Conservation (phyloP, 2,329 filamentous ascomycete genomes). For the Neurospora sp. region DNA sequence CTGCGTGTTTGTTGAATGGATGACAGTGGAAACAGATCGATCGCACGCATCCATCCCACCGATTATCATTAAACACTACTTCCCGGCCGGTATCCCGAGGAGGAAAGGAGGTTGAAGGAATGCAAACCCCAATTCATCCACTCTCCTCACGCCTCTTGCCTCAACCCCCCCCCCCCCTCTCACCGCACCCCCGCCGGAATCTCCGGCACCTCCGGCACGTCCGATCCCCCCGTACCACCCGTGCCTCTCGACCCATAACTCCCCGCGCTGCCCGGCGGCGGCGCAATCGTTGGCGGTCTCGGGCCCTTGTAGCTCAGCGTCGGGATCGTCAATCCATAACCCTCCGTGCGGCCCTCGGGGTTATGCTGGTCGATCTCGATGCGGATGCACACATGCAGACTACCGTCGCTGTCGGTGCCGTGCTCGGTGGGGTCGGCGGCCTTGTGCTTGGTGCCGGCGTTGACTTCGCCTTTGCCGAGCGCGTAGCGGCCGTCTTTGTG, state of each 20-base stretch:
- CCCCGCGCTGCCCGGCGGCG: slow-evolving; percentile 2
- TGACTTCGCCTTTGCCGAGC: slow-evolving; percentile 67
- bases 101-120: neutral
- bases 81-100: neutral
- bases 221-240: neutral
- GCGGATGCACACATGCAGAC: slow-evolving; percentile 74
- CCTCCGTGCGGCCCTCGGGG: slow-evolving; percentile 65
- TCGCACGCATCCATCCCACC: neutral
- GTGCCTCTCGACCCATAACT: neutral
- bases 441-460: slow-evolving; percentile 67
- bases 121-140: neutral
- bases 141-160: neutral
- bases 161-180: neutral
- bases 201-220: neutral
- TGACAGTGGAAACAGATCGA: neutral
- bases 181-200: neutral
- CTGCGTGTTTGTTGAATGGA: neutral
- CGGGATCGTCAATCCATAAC: slow-evolving; percentile 83
- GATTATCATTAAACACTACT: neutral
- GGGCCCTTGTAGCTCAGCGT: slow-evolving; percentile 34
- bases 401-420: slow-evolving; percentile 45
- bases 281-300: slow-evolving; percentile 9
- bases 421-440: slow-evolving; percentile 51
- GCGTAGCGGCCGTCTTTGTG: slow-evolving; percentile 57
- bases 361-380: slow-evolving; percentile 83